A percentile compares a stretch with the other conserved stretches of the same genome.
Evolutionary conservation across 2,329 filamentous ascomycete species (phyloP).

Genomic region (Botrytis medusae): DNA sequence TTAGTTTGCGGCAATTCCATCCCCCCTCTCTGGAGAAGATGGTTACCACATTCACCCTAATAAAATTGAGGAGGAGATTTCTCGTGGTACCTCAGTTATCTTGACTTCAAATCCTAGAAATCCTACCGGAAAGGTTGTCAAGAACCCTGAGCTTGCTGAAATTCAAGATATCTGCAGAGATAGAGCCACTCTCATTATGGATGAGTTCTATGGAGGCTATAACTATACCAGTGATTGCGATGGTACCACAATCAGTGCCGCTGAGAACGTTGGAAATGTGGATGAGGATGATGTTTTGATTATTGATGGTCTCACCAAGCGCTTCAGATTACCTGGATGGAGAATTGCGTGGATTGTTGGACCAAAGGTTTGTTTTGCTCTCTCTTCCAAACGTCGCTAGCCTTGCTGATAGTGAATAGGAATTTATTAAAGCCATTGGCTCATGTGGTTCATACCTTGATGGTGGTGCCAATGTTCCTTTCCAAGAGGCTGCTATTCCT

Average conservation of each 20-base stretch:
- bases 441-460: conserved; percentile 93
- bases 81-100: conserved; percentile 82
- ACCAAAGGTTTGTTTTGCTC: conserved; percentile 58
- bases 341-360: conserved; percentile 95
- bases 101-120: conserved; percentile 95
- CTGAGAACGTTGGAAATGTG: conserved; percentile 86
- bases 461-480: conserved; percentile 89
- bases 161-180: conserved; percentile 93
- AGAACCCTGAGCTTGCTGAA: conserved; percentile 79
- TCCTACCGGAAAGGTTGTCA: conserved; percentile 84
- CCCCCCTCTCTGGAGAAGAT: conserved; percentile 79
- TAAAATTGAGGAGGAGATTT: conserved; percentile 89
- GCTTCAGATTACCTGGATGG: conserved; percentile 94
- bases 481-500: conserved; percentile 87
- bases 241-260: conserved; percentile 82
- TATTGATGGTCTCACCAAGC: conserved; percentile 94
- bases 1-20: conserved; percentile 81
- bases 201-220: conserved; percentile 96
- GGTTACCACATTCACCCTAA: conserved; percentile 91
- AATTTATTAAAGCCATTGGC: conserved; percentile 91
- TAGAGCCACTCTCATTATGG: conserved; percentile 86
- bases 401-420: conserved; percentile 42
- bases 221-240: conserved; percentile 94
- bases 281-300: conserved; percentile 89
- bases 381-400: neutral